Evolutionary conservation across 2,329 filamentous ascomycete genomes (phyloP).

Genomic region (Trichoderma endophyticum): DNA sequence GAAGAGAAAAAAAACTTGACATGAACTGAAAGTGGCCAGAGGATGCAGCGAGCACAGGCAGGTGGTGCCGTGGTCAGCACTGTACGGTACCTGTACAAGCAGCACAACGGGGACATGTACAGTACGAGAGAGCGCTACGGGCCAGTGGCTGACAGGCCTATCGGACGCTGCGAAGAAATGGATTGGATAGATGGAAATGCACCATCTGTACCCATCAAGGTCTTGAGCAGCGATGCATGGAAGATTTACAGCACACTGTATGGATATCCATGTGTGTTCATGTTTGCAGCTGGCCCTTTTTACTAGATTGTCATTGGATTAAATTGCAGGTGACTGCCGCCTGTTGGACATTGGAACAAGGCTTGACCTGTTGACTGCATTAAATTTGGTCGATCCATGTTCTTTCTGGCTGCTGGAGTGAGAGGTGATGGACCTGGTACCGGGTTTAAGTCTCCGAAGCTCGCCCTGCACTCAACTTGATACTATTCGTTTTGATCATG

Average conservation of each 20-base stretch:
- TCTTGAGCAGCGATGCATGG: neutral
- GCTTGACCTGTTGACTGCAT: neutral
- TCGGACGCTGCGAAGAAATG: neutral
- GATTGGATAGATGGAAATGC: neutral
- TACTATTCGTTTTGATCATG: neutral
- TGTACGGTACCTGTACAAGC: neutral
- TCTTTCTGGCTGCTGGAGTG: neutral
- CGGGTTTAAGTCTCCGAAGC: neutral
- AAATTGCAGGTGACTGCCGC: neutral
- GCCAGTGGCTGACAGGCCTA: neutral
- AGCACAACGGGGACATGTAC: neutral
- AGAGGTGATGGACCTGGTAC: too few relatives aligned
- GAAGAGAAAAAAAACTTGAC: neutral
- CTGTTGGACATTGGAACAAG: too few relatives aligned
- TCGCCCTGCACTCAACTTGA: neutral
- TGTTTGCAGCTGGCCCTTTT: neutral
- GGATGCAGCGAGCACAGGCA: conserved; percentile 6
- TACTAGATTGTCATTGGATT: too few relatives aligned
- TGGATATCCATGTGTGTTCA: neutral
- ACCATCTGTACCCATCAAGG: neutral
- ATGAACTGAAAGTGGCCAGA: conserved; percentile 1
- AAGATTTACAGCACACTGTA: conserved; percentile 6
- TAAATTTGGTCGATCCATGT: neutral
- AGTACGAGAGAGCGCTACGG: neutral
- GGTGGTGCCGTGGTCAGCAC: conserved; percentile 15